These are phyloP conservation scores for Batrachochytrium dendrobatidis DNA, from an alignment of 371 early-diverging fungal genomes.

Conservation along the genomic window DNA sequence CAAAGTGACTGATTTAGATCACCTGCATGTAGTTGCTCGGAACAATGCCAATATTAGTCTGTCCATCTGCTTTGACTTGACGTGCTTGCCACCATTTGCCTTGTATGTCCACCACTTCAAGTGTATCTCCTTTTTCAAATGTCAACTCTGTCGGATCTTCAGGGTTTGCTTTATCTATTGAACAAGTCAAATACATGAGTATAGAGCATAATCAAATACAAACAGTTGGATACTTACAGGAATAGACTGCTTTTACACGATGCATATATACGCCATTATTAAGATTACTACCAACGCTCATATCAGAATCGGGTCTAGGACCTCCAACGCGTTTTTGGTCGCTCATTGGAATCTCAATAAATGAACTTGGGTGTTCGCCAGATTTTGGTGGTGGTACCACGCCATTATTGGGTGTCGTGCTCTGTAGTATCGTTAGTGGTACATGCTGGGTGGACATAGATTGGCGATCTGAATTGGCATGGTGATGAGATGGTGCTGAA, in stretches of 20 bases:
- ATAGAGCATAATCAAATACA: constrained; percentile 4
- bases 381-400: no score
- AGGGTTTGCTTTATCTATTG: constrained; percentile 51
- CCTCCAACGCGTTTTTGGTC: constrained; percentile 17
- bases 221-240: constrained; percentile 30
- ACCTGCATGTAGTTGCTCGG: constrained; percentile 77
- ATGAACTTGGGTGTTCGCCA: no score
- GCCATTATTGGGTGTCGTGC: no score
- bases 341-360: no score
- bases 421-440: no score
- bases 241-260: constrained; percentile 54
- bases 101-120: constrained; percentile 81
- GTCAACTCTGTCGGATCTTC: constrained; percentile 89
- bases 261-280: constrained; percentile 31
- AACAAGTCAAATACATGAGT: neutral
- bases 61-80: constrained; percentile 56
- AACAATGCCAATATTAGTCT: constrained; percentile 66
- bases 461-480: no score
- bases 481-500: no score
- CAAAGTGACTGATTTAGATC: no score
- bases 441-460: no score
- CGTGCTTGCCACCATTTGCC: constrained; percentile 96
- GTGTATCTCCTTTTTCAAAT: constrained; percentile 76
- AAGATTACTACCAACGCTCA: neutral
- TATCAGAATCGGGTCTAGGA: constrained; percentile 20